Evolutionary conservation across 2,329 filamentous ascomycete genomes (phyloP).

Genomic region (Cladosporium austrohemisphaericum): DNA sequence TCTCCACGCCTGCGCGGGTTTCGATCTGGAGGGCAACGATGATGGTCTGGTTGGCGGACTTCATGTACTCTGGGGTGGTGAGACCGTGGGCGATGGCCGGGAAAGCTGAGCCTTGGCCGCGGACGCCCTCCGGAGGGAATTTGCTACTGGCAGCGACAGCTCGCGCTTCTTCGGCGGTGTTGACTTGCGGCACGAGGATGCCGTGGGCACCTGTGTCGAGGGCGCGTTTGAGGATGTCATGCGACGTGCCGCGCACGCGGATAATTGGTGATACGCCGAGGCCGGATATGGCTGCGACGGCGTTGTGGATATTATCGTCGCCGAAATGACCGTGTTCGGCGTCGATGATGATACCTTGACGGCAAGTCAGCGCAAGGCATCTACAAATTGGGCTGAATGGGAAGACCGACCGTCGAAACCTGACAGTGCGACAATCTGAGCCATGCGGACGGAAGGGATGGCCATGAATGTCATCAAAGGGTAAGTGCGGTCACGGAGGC

Average conservation of each 20-base stretch:
- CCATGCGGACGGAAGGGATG: conserved; percentile 45
- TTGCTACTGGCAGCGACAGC: conserved; percentile 49
- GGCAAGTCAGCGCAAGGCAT: no score
- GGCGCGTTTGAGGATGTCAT: conserved; percentile 57
- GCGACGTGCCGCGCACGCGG: conserved; percentile 51
- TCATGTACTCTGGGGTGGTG: conserved; percentile 45
- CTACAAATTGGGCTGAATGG: no score
- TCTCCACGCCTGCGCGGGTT: conserved; percentile 37
- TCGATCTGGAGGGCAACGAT: conserved; percentile 49
- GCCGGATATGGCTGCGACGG: conserved; percentile 44
- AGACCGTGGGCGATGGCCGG: conserved; percentile 55
- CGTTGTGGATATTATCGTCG: conserved; percentile 52
- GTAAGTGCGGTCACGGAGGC: conserved; percentile 37
- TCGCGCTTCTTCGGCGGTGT: conserved; percentile 49
- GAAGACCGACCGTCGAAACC: conserved; percentile 52
- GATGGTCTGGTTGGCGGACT: conserved; percentile 50
- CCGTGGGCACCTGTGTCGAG: conserved; percentile 56
- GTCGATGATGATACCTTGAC: conserved; percentile 55
- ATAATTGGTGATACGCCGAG: conserved; percentile 40
- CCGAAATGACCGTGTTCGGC: conserved; percentile 55
- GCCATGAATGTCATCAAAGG: conserved; percentile 42
- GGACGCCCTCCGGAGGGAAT: conserved; percentile 50
- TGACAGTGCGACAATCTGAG: conserved; percentile 56
- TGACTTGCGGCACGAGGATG: conserved; percentile 51
- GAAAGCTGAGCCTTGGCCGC: conserved; percentile 54